These are phyloP conservation scores for Penicillium sp. DNA, from an alignment of 2,329 filamentous ascomycete species.

Conservation along the genomic window DNA sequence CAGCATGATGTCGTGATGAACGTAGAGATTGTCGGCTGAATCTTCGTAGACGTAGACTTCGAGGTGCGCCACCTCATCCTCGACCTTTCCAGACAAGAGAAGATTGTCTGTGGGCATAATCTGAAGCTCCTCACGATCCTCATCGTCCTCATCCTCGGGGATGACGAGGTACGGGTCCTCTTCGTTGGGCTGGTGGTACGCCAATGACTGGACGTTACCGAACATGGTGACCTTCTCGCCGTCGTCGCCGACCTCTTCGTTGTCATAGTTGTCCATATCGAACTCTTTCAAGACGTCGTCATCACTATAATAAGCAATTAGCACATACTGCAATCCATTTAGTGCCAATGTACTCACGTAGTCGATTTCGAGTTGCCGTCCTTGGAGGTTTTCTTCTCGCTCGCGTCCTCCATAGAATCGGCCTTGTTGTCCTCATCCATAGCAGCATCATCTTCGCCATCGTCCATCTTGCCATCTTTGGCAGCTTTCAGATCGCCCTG, in stretches of 20 bases:
- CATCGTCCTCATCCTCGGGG: conserved; percentile 73
- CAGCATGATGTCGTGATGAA: conserved; percentile 99
- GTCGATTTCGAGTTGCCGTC: conserved; percentile 19
- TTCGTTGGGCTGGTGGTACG: conserved; percentile 91
- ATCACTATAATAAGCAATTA: conserved; percentile 41
- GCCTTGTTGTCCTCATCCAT: conserved; percentile 41
- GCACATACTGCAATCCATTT: neutral
- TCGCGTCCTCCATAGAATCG: conserved; percentile 25
- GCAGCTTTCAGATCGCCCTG: conserved; percentile 80
- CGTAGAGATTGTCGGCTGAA: conserved; percentile 90
- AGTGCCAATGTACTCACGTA: conserved; percentile 15
- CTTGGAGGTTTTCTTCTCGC: conserved; percentile 22
- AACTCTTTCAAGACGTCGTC: conserved; percentile 95
- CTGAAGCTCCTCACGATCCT: conserved; percentile 91
- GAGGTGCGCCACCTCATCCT: conserved; percentile 93
- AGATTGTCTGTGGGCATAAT: conserved; percentile 91
- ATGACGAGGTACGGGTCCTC: conserved; percentile 97
- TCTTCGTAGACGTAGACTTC: conserved; percentile 99
- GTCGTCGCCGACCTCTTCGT: conserved; percentile 67
- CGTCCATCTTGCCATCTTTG: conserved; percentile 47
- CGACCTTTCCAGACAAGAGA: conserved; percentile 85
- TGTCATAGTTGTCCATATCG: conserved; percentile 92
- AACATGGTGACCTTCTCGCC: conserved; percentile 83
- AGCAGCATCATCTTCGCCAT: conserved; percentile 41
- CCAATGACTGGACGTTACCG: conserved; percentile 87